A percentile compares a stretch with the other conserved stretches of the same genome.
Conservation (phyloP, 2,329 filamentous ascomycete genomes). For the Ophiostoma angusticollis region DNA sequence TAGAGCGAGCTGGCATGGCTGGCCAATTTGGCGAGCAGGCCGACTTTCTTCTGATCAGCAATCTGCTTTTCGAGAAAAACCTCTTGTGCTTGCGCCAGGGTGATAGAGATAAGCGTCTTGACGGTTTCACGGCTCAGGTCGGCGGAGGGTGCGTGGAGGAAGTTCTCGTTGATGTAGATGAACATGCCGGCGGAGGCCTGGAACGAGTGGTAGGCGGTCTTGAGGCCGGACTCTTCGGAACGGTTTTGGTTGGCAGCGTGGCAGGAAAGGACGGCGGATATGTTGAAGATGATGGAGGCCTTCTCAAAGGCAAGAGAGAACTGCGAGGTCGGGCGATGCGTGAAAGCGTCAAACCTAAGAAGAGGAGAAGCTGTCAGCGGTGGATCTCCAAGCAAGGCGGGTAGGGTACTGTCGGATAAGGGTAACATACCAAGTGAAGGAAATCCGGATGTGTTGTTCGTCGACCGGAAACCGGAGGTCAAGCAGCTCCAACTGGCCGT, state of each 20-base stretch:
- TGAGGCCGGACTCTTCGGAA: slow-evolving; percentile 82
- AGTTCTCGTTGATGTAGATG: slow-evolving; percentile 99
- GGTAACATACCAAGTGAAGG: slow-evolving; percentile 84
- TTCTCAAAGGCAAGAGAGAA: slow-evolving; percentile 97
- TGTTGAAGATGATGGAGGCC: slow-evolving; percentile 98
- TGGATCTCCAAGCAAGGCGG: no score
- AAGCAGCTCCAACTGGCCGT: slow-evolving; percentile 88
- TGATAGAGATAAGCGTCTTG: slow-evolving; percentile 84
- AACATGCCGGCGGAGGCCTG: slow-evolving; percentile 99
- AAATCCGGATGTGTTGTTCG: slow-evolving; percentile 98
- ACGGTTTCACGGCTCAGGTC: slow-evolving; percentile 92
- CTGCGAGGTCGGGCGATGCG: slow-evolving; percentile 91
- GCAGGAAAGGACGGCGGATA: slow-evolving; percentile 89
- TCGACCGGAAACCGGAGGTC: slow-evolving; percentile 94
- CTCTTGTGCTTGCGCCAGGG: slow-evolving; percentile 91
- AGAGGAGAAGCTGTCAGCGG: neutral
- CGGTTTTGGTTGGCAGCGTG: slow-evolving; percentile 89
- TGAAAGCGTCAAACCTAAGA: slow-evolving; percentile 94
- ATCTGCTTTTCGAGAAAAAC: slow-evolving; percentile 96
- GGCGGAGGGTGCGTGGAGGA: slow-evolving; percentile 91
- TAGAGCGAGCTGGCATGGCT: slow-evolving; percentile 86
- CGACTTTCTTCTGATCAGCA: slow-evolving; percentile 82
- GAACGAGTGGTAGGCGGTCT: slow-evolving; percentile 95
- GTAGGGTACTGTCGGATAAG: no score
- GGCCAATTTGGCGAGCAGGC: slow-evolving; percentile 80